Percentiles rank a stretch among this genome's conserved stretches.
Evolutionary conservation across 345 rosid genomes (phyloP).

Genomic region (Brassica juncea): DNA sequence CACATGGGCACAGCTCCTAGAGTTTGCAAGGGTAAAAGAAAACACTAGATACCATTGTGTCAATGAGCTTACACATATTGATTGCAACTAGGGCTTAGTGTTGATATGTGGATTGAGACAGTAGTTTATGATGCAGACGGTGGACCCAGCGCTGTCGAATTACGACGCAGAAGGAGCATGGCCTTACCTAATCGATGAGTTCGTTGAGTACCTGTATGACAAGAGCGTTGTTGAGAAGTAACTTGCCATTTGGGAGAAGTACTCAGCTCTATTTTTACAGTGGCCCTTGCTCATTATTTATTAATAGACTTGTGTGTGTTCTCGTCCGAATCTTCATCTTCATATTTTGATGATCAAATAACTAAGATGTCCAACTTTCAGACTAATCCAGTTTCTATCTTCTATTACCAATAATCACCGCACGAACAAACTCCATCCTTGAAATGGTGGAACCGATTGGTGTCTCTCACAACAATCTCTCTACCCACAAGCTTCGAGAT

Average conservation of each 20-base stretch:
- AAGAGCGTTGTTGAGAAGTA: slow-evolving; percentile 49
- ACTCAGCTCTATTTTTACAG: slow-evolving; percentile 14
- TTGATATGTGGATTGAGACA: slow-evolving; percentile 17
- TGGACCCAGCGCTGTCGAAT: slow-evolving; percentile 64
- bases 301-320: slow-evolving; percentile 25
- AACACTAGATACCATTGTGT: not conserved
- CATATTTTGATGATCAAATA: slow-evolving; percentile 31
- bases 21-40: slow-evolving; percentile 80
- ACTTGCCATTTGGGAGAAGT: slow-evolving; percentile 34
- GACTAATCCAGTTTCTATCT: slow-evolving; percentile 10
- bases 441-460: slow-evolving; percentile 70
- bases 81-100: slow-evolving; percentile 18
- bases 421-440: slow-evolving; percentile 59
- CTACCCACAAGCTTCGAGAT: slow-evolving; percentile 60
- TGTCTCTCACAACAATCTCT: slow-evolving; percentile 65
- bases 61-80: slow-evolving; percentile 4
- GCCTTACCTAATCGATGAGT: slow-evolving; percentile 97
- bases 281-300: slow-evolving; percentile 21
- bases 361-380: slow-evolving; percentile 26
- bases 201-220: slow-evolving; percentile 86
- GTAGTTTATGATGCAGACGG: slow-evolving; percentile 49
- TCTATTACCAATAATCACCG: slow-evolving; percentile 51
- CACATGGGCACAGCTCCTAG: slow-evolving; percentile 94
- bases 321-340: slow-evolving; percentile 26
- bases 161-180: slow-evolving; percentile 97